Conservation (phyloP, 768 basidiomycete genomes). For the Suillus paluster region DNA sequence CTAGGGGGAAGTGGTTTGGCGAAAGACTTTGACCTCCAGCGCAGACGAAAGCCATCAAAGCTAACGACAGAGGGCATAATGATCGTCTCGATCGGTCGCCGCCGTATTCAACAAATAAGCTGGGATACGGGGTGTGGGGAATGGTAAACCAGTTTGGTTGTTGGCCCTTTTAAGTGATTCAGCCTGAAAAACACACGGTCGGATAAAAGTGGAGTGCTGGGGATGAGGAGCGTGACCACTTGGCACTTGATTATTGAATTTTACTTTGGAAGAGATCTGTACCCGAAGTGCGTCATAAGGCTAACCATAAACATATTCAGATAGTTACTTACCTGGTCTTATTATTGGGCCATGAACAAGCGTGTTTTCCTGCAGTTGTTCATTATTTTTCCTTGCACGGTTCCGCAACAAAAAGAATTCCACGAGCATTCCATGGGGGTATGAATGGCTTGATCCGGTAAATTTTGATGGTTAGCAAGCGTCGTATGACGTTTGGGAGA, state of each 20-base stretch:
- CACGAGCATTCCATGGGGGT: neutral
- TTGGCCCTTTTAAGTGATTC: neutral
- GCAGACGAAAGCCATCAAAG: slow-evolving; percentile 27
- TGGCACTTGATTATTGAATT: too few species aligned
- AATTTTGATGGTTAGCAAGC: neutral
- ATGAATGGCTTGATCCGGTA: neutral
- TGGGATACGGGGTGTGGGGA: neutral
- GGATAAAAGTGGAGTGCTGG: neutral
- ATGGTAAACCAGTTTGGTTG: neutral
- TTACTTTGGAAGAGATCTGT: too few species aligned
- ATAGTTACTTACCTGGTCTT: neutral
- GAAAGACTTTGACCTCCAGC: slow-evolving; percentile 13
- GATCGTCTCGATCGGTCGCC: neutral
- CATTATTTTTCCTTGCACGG: neutral
- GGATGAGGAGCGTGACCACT: neutral
- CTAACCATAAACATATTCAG: neutral
- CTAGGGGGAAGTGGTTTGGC: neutral
- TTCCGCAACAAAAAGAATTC: slow-evolving; percentile 1
- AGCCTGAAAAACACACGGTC: neutral
- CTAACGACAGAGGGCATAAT: slow-evolving; percentile 3
- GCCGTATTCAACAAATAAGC: neutral
- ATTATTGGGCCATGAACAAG: neutral
- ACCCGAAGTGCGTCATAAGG: neutral
- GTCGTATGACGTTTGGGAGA: neutral
- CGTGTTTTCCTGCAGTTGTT: slow-evolving; percentile 5